Percentiles rank a stretch among this genome's conserved stretches.
Evolutionary conservation across 169 alveolate species (phyloP).

Genomic region (Eimeria praecox): DNA sequence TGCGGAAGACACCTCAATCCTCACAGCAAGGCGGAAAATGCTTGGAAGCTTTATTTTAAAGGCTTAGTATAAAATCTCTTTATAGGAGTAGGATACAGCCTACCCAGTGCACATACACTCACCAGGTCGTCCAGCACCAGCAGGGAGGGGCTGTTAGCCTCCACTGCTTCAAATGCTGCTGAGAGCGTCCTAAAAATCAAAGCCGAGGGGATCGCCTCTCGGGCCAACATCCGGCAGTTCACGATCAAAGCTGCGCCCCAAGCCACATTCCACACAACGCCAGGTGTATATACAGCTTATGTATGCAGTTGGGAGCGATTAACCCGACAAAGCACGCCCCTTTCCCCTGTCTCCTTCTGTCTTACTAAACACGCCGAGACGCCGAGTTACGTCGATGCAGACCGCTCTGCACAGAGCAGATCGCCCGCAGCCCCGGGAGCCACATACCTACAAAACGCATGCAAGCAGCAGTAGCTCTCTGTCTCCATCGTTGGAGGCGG

Average conservation of each 20-base stretch:
- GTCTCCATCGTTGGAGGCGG: background rate
- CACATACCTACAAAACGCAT: constrained; percentile 52
- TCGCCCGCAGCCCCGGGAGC: constrained; percentile 74
- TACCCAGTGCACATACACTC: background rate
- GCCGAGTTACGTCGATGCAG: constrained; percentile 62
- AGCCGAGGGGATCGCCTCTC: constrained; percentile 34
- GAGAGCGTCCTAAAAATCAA: background rate
- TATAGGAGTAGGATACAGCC: background rate
- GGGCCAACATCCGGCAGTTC: constrained; percentile 65
- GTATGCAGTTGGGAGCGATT: background rate
- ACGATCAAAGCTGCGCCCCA: constrained; percentile 26
- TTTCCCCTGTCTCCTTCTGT: background rate
- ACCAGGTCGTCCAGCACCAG: constrained; percentile 74
- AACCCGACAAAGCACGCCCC: background rate
- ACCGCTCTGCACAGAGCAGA: constrained; percentile 60
- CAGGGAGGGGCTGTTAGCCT: constrained; percentile 49
- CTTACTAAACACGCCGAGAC: constrained; percentile 55
- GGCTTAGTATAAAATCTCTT: background rate
- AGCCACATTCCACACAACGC: background rate
- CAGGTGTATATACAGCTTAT: background rate
- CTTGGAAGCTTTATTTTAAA: background rate
- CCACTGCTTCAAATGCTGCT: constrained; percentile 44
- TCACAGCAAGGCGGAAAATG: background rate
- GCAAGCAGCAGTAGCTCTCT: background rate
- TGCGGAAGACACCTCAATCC: background rate